Percentiles rank a stretch among this genome's conserved stretches.
Evolutionary conservation across 164 flowering plant genomes (phyloP).

Genomic region (Dillenia turbinata): DNA sequence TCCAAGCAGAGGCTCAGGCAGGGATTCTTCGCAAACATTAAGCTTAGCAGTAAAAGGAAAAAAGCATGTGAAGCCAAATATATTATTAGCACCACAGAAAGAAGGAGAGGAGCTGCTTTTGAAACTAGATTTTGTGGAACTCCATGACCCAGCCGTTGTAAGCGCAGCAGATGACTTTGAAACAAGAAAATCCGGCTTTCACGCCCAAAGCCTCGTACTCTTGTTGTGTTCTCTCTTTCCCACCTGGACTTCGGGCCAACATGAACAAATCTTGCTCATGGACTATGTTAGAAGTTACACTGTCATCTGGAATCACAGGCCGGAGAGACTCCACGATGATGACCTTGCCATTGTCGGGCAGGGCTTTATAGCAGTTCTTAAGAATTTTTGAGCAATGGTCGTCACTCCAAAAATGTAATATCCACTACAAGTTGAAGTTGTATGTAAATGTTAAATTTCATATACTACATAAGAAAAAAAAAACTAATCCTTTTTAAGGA

Average conservation of each 20-base stretch:
- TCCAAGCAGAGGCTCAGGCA: too few species aligned
- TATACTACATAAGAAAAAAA: too few species aligned
- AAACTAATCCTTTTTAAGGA: too few species aligned
- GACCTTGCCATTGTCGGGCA: not conserved
- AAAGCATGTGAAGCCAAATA: too few species aligned
- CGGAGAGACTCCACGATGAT: not conserved
- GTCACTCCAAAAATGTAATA: too few species aligned
- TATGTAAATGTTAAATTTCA: too few species aligned
- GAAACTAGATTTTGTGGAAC: not conserved
- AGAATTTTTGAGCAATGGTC: not conserved
- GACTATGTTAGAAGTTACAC: not conserved
- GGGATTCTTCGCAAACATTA: too few species aligned
- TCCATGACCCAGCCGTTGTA: not conserved
- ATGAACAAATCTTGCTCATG: not conserved
- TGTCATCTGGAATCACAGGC: not conserved
- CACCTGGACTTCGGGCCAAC: not conserved
- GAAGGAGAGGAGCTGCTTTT: too few species aligned
- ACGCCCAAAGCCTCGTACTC: slow-evolving; percentile 1
- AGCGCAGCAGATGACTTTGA: not conserved
- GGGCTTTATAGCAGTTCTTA: not conserved
- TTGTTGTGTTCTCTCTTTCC: slow-evolving; percentile 1
- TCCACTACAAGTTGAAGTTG: too few species aligned
- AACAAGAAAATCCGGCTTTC: not conserved
- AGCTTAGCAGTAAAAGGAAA: too few species aligned
- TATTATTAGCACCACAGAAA: too few species aligned